Conservation (phyloP, 1,284 basidiomycete species). For the Trichosporon inkin region DNA sequence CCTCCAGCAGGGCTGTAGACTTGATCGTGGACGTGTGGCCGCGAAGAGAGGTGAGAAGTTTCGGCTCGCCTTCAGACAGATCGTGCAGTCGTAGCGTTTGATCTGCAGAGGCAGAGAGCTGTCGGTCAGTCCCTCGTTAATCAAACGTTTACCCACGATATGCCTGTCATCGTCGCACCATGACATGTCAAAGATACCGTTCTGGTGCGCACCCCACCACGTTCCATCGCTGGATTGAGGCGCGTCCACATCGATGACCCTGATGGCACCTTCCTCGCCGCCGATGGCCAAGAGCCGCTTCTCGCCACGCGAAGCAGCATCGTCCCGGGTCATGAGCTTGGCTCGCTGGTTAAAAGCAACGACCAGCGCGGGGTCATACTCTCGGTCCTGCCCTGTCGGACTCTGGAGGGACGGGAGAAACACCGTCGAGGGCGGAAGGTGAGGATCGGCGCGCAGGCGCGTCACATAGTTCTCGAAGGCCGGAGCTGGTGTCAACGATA, state of each 20-base stretch:
- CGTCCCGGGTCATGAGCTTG: slow-evolving; percentile 25
- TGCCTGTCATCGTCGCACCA: slow-evolving; percentile 64
- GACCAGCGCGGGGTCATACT: slow-evolving; percentile 38
- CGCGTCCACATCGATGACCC: slow-evolving; percentile 42
- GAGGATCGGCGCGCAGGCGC: slow-evolving; percentile 16
- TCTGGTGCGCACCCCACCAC: slow-evolving; percentile 59
- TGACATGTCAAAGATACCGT: slow-evolving; percentile 71
- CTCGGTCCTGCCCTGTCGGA: slow-evolving; percentile 31
- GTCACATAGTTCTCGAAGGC: slow-evolving; percentile 25
- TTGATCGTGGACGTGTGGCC: slow-evolving; percentile 50
- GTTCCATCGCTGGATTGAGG: slow-evolving; percentile 29
- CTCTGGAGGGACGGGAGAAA: slow-evolving; percentile 38
- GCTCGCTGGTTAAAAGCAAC: slow-evolving; percentile 37
- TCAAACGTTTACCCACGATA: slow-evolving; percentile 33
- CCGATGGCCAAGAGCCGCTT: slow-evolving; percentile 39
- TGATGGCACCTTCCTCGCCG: slow-evolving; percentile 42
- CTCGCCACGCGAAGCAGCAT: slow-evolving; percentile 22
- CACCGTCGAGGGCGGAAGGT: slow-evolving; percentile 26
- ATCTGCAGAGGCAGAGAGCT: slow-evolving; percentile 49
- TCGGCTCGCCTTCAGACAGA: slow-evolving; percentile 27
- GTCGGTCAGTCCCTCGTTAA: not conserved
- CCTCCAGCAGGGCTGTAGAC: slow-evolving; percentile 40
- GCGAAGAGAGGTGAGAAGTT: slow-evolving; percentile 31
- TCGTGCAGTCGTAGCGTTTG: slow-evolving; percentile 42
- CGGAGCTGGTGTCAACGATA: slow-evolving; percentile 8